Base-by-base conservation (phyloP, 2,329 filamentous ascomycete species). In the Scedosporium minutisporum region DNA sequence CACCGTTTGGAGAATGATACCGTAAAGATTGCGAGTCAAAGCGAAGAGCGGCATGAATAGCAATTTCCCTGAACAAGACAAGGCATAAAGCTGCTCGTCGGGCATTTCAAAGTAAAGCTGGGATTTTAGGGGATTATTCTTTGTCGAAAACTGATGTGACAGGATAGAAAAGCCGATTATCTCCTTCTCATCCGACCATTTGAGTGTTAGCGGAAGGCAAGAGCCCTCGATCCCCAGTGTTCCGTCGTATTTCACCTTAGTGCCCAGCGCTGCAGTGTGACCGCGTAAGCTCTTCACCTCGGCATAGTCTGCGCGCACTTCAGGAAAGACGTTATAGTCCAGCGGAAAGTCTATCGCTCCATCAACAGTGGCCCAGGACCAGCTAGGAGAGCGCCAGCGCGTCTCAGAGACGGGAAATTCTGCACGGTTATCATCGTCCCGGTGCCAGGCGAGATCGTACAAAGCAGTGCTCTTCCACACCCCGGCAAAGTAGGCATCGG, bases 401-500 rank as follows among this genome's bases (percentile, higher is more conserved):
- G 55, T 57, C n/a, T 27, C 12, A 57, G 55, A 16, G 7, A 33
- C 14, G 25, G 55, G 55, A 18, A 33, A 57, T 23, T 14, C 25
- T 9, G 14, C 21, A n/a, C 55, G 25, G 55, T 6, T n/a, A 16
- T 57, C 12, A 33, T 57, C 55, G 9, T 57, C 55, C 18, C 55
- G 29, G 16, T 33, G 38, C 55, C 55, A 57, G 23, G 55, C 23
- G 12, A 57, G 55, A 33, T 57, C 55, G 18, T 21, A 12, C 27
- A 57, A 23, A 9, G 55, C 55, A 57, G 55, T 33, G 55, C 55
- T 57, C 25, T 57, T 57, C 55, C 55, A 57, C 55, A 57, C 21
- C 21, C 55, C 55, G 12, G 55, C 55, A 33, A 33, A 27, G 21
- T 57, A 57, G 16, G 55, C 14, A n/a, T 57, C 55, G 55, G 29